Percentiles rank a stretch among this genome's conserved stretches.
These are phyloP conservation scores for Castanopsis chinensis DNA, from an alignment of 306 rosid species.

Conservation along the genomic window DNA sequence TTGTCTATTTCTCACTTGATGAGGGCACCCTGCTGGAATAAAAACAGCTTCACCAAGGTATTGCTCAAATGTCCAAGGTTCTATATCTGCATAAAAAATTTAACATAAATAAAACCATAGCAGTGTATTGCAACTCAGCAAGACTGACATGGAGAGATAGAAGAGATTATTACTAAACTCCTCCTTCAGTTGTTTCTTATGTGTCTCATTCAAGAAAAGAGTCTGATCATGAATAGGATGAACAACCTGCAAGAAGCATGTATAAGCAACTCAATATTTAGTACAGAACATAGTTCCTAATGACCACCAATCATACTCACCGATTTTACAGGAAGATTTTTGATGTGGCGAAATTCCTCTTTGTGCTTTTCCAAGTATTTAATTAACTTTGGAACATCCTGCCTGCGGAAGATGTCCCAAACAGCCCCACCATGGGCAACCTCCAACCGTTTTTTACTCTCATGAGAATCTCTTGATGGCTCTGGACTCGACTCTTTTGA, in stretches of 20 bases:
- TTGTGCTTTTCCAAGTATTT: slow-evolving; percentile 55
- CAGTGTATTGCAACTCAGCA: not conserved
- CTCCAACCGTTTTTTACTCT: slow-evolving; percentile 25
- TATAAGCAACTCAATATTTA: not conserved
- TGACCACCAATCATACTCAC: slow-evolving; percentile 41
- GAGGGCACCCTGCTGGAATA: slow-evolving; percentile 80
- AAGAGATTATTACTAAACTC: slow-evolving; percentile 53
- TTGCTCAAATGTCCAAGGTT: slow-evolving; percentile 84
- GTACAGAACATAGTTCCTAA: slow-evolving; percentile 4
- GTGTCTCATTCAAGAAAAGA: slow-evolving; percentile 52
- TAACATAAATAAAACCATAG: not conserved
- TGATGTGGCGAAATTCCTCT: slow-evolving; percentile 57
- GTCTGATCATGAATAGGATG: slow-evolving; percentile 82
- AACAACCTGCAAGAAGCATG: slow-evolving; percentile 48
- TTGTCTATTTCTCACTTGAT: slow-evolving; percentile 79
- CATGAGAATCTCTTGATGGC: slow-evolving; percentile 23
- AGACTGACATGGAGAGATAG: slow-evolving; percentile 12
- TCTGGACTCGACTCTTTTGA: slow-evolving; percentile 25
- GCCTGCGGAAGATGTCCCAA: slow-evolving; percentile 75
- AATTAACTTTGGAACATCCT: slow-evolving; percentile 64
- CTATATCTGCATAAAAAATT: slow-evolving; percentile 44
- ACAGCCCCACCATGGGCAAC: slow-evolving; percentile 56
- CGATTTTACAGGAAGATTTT: slow-evolving; percentile 46
- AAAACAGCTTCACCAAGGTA: slow-evolving; percentile 76
- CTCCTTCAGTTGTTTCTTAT: slow-evolving; percentile 56